Evolutionary conservation across 2,329 filamentous ascomycete species (phyloP).

Genomic region (Neofusicoccum sp.): DNA sequence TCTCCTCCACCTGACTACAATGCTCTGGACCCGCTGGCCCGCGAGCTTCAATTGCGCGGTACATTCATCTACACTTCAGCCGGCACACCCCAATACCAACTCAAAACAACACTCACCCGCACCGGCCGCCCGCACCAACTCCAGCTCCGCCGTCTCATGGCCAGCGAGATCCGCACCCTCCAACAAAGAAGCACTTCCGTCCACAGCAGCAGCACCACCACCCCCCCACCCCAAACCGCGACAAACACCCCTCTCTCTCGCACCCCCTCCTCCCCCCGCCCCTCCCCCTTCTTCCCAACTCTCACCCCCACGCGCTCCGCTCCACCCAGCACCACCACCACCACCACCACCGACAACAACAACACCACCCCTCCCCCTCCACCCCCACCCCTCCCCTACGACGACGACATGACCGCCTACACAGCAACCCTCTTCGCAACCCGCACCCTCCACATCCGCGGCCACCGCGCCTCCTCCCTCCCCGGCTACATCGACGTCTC

Average conservation of each 20-base stretch:
- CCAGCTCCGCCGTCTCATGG: conserved; percentile 24
- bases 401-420: conserved; percentile 27
- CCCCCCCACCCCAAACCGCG: background rate
- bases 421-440: conserved; percentile 18
- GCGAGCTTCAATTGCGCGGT: conserved; percentile 22
- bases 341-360: background rate
- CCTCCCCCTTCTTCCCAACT: conserved; percentile 17
- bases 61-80: conserved; percentile 26
- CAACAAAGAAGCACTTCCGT: background rate
- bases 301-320: background rate
- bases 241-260: conserved; percentile 5
- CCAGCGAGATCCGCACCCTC: conserved; percentile 20
- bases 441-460: conserved; percentile 23
- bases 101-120: conserved; percentile 22
- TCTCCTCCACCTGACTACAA: conserved; percentile 22
- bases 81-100: conserved; percentile 26
- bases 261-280: conserved; percentile 19
- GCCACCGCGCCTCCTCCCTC: conserved; percentile 21
- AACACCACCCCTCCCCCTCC: background rate
- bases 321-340: background rate
- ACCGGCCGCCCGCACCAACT: conserved; percentile 21
- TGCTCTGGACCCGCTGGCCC: conserved; percentile 22
- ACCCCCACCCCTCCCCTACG: conserved; percentile 20
- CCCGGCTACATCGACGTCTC: background rate
- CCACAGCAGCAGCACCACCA: background rate